Base-by-base conservation (phyloP, 1,284 basidiomycete species). In the Cryptococcus jaspeensis region DNA sequence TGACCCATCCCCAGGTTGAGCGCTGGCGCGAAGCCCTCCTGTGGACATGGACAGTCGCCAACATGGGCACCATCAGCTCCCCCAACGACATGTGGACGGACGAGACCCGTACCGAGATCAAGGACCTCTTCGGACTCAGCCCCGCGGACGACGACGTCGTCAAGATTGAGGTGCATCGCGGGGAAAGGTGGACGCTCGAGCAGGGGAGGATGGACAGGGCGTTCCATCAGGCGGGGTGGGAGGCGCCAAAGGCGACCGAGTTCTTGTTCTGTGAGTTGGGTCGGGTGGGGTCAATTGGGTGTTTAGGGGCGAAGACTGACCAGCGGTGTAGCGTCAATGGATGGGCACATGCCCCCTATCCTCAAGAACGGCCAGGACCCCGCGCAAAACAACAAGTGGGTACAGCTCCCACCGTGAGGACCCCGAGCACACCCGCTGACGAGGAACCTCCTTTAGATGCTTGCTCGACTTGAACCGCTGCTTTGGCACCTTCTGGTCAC, bases 21-120 rank as follows among this genome's bases (percentile, higher is more conserved):
- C 64, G 75, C 9, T 77, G 75, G 75, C 61, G 75, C 36, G 74
- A 76, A 58, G 75, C 71, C 4, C 48, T 77, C 18, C 58, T 77
- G 11, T 77, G 75, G 75, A 72, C 72, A 0, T 77, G 65, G 53
- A 44, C 64, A 11, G 74, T 77, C 1, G 72, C 69, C 18, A 70
- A 72, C 32, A 58, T 75, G 3, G 73, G 74, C 9, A 62, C 59
- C 3, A 25, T 50, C 9, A 58, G 45, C 2, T 23, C 39, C 3
- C 22, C 52, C 5, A 13, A 58, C 38, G 71, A 65, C 4, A n/a
- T 49, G 0, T 76, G 73, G 74, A 59, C 59, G 20, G 44, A 56
- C 11, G 48, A 53, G 5, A 69, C 70, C 2, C 66, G 76, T 9
- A 38, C 50, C 0, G 64, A 65, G 13, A 47, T 78, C 16, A 56